Evolutionary conservation across 2,329 filamentous ascomycete genomes (phyloP), one percentile per base, ranked within the genome.

Genomic region (Colletotrichum sidae): DNA sequence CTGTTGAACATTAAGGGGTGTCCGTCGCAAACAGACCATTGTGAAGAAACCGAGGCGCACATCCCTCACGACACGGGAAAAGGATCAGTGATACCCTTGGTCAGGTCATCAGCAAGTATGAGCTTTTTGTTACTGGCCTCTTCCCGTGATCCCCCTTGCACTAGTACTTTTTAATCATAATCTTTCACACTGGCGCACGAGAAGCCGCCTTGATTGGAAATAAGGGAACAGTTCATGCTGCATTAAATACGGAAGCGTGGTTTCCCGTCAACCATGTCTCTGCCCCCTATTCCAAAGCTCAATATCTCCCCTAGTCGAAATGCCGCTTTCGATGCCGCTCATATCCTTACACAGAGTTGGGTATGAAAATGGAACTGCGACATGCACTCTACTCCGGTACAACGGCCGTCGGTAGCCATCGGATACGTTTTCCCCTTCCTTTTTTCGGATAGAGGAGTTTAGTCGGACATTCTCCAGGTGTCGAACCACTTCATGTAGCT

Each of bases 401-500:
- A 57, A 17, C 8, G 53, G 51, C 44, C 42, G 1, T 42, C 34
- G 13, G 44, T 50, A 47, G 39, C 49, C 34, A 8, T 25, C 25
- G 25, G 25, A 25, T 25, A 25, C 25, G 4, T 25, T 12, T 12
- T 35, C 8, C 38, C 15, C 54, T 15, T 5, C 17, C 46, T 10
- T 37, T 53, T 8, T 34, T n/a, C 39, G 38, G 25, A 5, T 25
- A 11, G n/a, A 50, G 35, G 5, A 17, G 41, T 13, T 50, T 62
- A 68, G 66, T 96, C 93, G 49, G 90, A 88, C 72, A 97, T 91
- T 74, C 88, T 90, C 95, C 95, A 99, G 70, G 82, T 88, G 70
- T 90, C 87, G 71, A 97, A 92, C 96, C 96, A 99, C 84, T 93
- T 97, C 82, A 99, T 84, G 82, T 98, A 94, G 72, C 84, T 86